phyloP scores from a whole-genome alignment of 2,329 filamentous ascomycete genomes.

The Byssoonygena ceratinophila region DNA sequence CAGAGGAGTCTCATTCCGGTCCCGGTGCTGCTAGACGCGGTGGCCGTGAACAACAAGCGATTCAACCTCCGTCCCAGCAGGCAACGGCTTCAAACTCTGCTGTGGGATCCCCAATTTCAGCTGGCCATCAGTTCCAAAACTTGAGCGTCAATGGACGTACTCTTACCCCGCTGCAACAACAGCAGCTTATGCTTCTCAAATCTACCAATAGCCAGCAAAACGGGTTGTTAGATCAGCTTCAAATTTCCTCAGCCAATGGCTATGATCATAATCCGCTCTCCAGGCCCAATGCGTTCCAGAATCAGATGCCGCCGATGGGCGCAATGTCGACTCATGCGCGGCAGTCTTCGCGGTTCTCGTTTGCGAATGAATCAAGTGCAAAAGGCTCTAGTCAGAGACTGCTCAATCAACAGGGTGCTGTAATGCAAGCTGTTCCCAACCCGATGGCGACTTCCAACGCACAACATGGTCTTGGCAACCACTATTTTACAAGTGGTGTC shows the following conservation, averaged over 20 bases:
- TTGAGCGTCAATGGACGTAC: slow-evolving; percentile 58
- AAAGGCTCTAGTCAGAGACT: slow-evolving; percentile 52
- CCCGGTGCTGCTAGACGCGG: slow-evolving; percentile 35
- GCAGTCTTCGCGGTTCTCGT: slow-evolving; percentile 78
- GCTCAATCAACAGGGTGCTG: slow-evolving; percentile 40
- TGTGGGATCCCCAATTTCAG: slow-evolving; percentile 34
- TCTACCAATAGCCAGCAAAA: slow-evolving; percentile 50
- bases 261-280: slow-evolving; percentile 37
- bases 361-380: slow-evolving; percentile 57
- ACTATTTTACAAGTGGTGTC: slow-evolving; percentile 74
- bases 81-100: slow-evolving; percentile 37
- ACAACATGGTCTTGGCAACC: slow-evolving; percentile 43
- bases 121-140: slow-evolving; percentile 39
- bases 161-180: slow-evolving; percentile 70
- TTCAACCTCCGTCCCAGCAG: slow-evolving; percentile 69
- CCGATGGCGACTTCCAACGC: slow-evolving; percentile 30
- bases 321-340: slow-evolving; percentile 60
- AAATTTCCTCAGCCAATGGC: slow-evolving; percentile 24
- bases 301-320: slow-evolving; percentile 41
- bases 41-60: slow-evolving; percentile 50
- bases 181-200: slow-evolving; percentile 58
- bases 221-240: slow-evolving; percentile 41
- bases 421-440: slow-evolving; percentile 33
- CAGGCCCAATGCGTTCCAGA: slow-evolving; percentile 37
- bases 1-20: slow-evolving; percentile 60